These are phyloP conservation scores for Mortierella sp. DNA, from an alignment of 371 early-diverging fungal genomes.

Conservation along the genomic window DNA sequence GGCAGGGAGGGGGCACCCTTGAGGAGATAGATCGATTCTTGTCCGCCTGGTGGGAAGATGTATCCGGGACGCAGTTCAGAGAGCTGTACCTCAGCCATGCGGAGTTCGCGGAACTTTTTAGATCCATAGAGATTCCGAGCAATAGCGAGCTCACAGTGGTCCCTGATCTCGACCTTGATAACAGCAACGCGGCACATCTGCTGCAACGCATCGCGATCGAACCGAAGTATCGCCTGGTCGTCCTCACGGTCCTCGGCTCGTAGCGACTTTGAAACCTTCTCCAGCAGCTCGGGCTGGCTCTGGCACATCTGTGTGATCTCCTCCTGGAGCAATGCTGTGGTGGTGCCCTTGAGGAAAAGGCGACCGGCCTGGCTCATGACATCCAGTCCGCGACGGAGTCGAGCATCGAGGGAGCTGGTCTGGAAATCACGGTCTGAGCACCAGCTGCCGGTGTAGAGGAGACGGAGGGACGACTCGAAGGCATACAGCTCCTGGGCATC, in stretches of 20 bases:
- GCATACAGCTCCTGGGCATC: slow-evolving; percentile 50
- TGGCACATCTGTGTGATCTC: slow-evolving; percentile 54
- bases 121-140: slow-evolving; percentile 55
- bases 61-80: slow-evolving; percentile 48
- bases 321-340: slow-evolving; percentile 48
- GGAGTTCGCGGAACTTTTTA: slow-evolving; percentile 55
- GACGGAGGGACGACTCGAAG: slow-evolving; percentile 45
- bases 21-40: slow-evolving; percentile 55
- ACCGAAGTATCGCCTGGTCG: slow-evolving; percentile 54
- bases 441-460: slow-evolving; percentile 56
- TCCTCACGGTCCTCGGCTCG: slow-evolving; percentile 52
- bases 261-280: slow-evolving; percentile 44
- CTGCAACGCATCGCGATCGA: slow-evolving; percentile 54
- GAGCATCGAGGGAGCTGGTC: slow-evolving; percentile 42
- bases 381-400: slow-evolving; percentile 53
- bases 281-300: slow-evolving; percentile 51
- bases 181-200: slow-evolving; percentile 54
- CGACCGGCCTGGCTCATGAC: slow-evolving; percentile 51
- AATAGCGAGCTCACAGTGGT: slow-evolving; percentile 54
- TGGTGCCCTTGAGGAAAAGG: slow-evolving; percentile 36
- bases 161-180: slow-evolving; percentile 46
- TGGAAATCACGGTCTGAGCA: slow-evolving; percentile 56
- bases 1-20: slow-evolving; percentile 55
- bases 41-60: slow-evolving; percentile 52
- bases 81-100: slow-evolving; percentile 51